phyloP scores from a whole-genome alignment of 305 asterid genomes.

The Plantago rigida region DNA sequence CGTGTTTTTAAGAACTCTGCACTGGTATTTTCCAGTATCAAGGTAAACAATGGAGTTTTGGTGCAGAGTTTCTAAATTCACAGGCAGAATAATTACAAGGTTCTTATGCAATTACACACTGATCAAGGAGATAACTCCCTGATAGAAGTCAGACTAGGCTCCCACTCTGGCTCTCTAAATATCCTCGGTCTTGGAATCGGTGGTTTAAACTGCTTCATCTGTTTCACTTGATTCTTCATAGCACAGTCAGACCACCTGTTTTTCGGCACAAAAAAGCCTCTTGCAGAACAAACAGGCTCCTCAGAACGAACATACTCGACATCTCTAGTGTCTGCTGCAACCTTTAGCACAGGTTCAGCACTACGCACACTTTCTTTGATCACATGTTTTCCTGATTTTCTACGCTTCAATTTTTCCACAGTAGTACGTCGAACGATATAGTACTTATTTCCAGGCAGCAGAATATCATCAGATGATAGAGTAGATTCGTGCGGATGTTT shows the following conservation, averaged over 20 bases:
- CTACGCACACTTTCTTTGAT: conserved; percentile 6
- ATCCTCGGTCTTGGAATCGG: conserved; percentile 49
- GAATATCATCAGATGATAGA: conserved; percentile 37
- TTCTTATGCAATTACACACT: conserved; percentile 13
- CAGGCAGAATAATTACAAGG: too few relatives aligned
- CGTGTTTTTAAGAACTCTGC: too few relatives aligned
- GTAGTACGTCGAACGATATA: conserved; percentile 39
- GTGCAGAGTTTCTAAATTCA: too few relatives aligned
- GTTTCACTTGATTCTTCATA: conserved; percentile 23
- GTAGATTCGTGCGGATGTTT: conserved; percentile 44
- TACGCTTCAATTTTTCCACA: conserved; percentile 47
- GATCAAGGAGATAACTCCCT: conserved; percentile 53
- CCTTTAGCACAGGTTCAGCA: conserved; percentile 26
- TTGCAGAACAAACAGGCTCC: conserved; percentile 43
- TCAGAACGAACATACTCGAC: conserved; percentile 28
- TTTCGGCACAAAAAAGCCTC: conserved; percentile 36
- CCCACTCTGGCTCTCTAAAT: conserved; percentile 54
- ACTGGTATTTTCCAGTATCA: too few relatives aligned
- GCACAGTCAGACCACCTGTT: conserved; percentile 32
- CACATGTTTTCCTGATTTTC: conserved; percentile 28
- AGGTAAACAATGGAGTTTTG: too few relatives aligned
- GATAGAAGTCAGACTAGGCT: conserved; percentile 55
- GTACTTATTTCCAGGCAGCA: conserved; percentile 61
- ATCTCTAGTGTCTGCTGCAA: conserved; percentile 34
- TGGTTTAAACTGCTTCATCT: conserved; percentile 47